Percentiles rank a stretch among this genome's conserved stretches.
These are phyloP conservation scores for Phalaenopsis aphrodite DNA, from an alignment of 106 monocot genomes.

Conservation along the genomic window DNA sequence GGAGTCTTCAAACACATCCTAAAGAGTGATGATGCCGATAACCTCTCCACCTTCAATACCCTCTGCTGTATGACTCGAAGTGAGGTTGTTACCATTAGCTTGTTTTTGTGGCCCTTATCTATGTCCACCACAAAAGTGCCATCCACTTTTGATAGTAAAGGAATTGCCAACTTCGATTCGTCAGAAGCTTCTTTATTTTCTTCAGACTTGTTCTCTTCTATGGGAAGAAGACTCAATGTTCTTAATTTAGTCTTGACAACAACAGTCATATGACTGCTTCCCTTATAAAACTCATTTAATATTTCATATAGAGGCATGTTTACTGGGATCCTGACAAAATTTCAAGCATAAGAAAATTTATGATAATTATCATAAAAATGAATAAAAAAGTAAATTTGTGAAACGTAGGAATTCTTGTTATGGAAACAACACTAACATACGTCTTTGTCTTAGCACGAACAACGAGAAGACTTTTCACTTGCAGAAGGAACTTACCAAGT, in stretches of 20 bases:
- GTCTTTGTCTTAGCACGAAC: too few relatives aligned
- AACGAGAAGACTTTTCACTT: too few relatives aligned
- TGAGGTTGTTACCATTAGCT: slow-evolving; percentile 22
- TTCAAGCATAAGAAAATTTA: slow-evolving; percentile 9
- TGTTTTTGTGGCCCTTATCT: slow-evolving; percentile 35
- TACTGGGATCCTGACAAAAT: slow-evolving; percentile 75
- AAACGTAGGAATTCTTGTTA: slow-evolving; percentile 80
- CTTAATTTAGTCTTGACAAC: slow-evolving; percentile 74
- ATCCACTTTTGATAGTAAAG: slow-evolving; percentile 37
- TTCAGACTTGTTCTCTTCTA: slow-evolving; percentile 24
- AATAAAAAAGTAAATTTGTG: neutral
- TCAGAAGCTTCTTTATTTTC: slow-evolving; percentile 24
- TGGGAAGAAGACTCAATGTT: slow-evolving; percentile 11
- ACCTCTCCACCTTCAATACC: slow-evolving; percentile 92
- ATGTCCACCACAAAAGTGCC: slow-evolving; percentile 55
- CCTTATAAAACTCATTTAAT: slow-evolving; percentile 98
- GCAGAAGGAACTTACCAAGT: too few relatives aligned
- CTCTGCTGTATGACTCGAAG: slow-evolving; percentile 24
- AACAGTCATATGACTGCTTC: slow-evolving; percentile 99
- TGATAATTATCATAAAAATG: slow-evolving; percentile 1
- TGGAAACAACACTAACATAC: too few relatives aligned
- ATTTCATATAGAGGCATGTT: slow-evolving; percentile 99
- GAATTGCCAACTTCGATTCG: slow-evolving; percentile 30
- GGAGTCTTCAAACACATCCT: slow-evolving; percentile 98
- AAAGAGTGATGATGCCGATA: slow-evolving; percentile 95